Conservation (phyloP, 805 yeast species). For the Lachancea meyersii region DNA sequence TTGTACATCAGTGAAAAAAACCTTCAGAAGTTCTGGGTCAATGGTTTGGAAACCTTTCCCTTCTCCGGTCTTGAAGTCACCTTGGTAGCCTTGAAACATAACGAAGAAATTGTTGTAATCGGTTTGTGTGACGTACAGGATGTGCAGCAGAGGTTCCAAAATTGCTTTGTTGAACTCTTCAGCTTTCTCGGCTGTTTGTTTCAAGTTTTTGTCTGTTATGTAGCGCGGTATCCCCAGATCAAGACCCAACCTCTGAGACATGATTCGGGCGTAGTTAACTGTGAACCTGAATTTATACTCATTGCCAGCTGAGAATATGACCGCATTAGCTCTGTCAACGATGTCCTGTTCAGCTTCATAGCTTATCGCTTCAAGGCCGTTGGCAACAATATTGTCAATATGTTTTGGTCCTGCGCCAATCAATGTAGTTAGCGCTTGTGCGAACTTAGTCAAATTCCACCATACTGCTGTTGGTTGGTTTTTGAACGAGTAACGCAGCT, state of each 20-base stretch:
- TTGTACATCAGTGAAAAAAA: slow-evolving; percentile 20
- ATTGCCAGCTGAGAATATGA: slow-evolving; percentile 59
- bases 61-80: slow-evolving; percentile 33
- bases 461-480: slow-evolving; percentile 82
- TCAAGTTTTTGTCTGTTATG: slow-evolving; percentile 22
- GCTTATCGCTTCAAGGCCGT: slow-evolving; percentile 36
- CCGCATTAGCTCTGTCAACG: slow-evolving; percentile 52
- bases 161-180: slow-evolving; percentile 30
- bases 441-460: slow-evolving; percentile 87
- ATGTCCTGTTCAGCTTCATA: slow-evolving; percentile 47
- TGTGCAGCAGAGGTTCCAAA: slow-evolving; percentile 53
- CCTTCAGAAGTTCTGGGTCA: slow-evolving; percentile 12
- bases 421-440: slow-evolving; percentile 75
- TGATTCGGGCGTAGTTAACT: slow-evolving; percentile 46
- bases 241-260: slow-evolving; percentile 69
- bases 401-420: slow-evolving; percentile 63
- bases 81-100: slow-evolving; percentile 44
- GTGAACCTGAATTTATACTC: slow-evolving; percentile 61
- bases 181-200: slow-evolving; percentile 11
- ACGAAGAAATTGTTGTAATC: slow-evolving; percentile 81
- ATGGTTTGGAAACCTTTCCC: slow-evolving; percentile 21
- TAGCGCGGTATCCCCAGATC: slow-evolving; percentile 36
- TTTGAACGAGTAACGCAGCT: slow-evolving; percentile 65
- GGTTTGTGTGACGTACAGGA: slow-evolving; percentile 53
- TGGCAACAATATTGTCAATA: slow-evolving; percentile 35